Conservation (phyloP, 2,329 filamentous ascomycete genomes). For the Graphiopsis chlorocephala region DNA sequence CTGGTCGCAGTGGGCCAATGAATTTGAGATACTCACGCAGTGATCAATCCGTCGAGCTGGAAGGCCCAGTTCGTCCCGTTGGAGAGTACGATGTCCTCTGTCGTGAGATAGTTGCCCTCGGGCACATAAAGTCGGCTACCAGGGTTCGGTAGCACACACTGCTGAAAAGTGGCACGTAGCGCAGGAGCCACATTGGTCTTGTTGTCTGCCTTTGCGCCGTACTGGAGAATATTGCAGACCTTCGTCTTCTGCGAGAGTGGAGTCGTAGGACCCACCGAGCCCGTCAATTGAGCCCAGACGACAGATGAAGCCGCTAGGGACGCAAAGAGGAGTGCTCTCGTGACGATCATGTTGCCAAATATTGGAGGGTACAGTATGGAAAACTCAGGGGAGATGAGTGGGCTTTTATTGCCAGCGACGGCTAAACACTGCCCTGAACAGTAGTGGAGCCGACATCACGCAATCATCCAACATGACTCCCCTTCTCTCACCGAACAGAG, state of each 20-base stretch:
- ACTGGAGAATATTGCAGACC: background rate
- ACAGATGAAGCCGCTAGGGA: background rate
- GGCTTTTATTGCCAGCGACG: background rate
- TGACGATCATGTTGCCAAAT: background rate
- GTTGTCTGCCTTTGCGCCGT: background rate
- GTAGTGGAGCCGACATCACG: background rate
- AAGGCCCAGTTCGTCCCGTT: background rate
- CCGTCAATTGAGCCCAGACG: background rate
- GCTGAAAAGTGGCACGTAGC: background rate
- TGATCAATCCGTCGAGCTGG: background rate
- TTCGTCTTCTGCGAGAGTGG: background rate
- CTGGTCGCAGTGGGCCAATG: background rate
- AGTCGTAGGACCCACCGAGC: background rate
- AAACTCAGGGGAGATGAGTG: background rate
- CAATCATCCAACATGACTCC: background rate
- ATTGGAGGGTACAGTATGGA: too few species aligned
- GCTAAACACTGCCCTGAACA: background rate
- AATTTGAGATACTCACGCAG: background rate
- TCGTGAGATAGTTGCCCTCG: background rate
- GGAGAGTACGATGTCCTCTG: background rate
- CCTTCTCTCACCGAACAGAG: background rate
- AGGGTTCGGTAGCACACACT: background rate
- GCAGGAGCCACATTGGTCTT: background rate
- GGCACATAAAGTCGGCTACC: background rate
- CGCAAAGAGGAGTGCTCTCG: background rate